phyloP scores from a whole-genome alignment of 331 rosid genomes.

The Pyracantha coccinea region DNA sequence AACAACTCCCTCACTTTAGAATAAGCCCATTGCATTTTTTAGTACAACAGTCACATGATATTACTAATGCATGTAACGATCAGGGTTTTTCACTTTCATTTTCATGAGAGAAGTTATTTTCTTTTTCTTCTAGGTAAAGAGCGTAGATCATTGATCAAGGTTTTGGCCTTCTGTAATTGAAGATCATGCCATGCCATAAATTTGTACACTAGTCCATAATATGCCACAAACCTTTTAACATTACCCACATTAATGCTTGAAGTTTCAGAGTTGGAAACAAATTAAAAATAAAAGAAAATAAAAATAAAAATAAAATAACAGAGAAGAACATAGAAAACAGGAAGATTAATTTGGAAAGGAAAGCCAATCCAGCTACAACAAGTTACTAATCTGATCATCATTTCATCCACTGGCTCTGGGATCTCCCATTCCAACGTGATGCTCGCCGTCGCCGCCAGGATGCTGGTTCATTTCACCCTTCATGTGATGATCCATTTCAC shows the following conservation, averaged over 20 bases:
- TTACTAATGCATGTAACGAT: too few species aligned
- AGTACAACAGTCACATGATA: too few species aligned
- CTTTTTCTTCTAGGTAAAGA: too few species aligned
- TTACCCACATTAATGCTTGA: neutral
- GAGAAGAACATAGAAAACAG: neutral
- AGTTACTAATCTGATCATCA: neutral
- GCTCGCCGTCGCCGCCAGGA: neutral
- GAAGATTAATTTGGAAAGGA: neutral
- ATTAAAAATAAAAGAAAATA: slow-evolving; percentile 1
- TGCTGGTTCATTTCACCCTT: slow-evolving; percentile 27
- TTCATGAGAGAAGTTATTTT: too few species aligned
- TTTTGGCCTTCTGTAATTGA: neutral
- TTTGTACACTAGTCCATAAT: neutral
- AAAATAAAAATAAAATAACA: neutral
- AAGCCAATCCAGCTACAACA: neutral
- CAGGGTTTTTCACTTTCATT: too few species aligned
- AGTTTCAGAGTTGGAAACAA: slow-evolving; percentile 14
- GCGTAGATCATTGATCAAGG: too few species aligned
- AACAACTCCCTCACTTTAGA: too few species aligned
- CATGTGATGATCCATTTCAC: slow-evolving; percentile 20
- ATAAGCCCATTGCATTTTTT: too few species aligned
- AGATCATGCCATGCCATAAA: neutral
- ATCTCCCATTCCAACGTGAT: slow-evolving; percentile 14
- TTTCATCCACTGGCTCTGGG: slow-evolving; percentile 26
- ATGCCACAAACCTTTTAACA: neutral